Percentiles rank a stretch among this genome's conserved stretches.
phyloP scores from a whole-genome alignment of 2,329 filamentous ascomycete species.

The Tothia fuscella region DNA sequence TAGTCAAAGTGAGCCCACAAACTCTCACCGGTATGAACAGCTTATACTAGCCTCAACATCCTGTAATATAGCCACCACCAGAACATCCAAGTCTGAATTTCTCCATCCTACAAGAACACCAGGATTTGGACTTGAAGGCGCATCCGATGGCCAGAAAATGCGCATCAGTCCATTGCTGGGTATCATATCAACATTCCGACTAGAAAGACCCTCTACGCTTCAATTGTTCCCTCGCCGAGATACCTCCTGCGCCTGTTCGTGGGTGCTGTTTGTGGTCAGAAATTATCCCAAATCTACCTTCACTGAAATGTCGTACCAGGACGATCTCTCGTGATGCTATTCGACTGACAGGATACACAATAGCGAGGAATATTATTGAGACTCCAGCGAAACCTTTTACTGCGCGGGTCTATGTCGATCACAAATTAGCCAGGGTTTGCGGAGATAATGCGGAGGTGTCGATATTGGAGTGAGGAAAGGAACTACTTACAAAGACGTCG shows the following conservation, averaged over 20 bases:
- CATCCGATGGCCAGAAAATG: slow-evolving; percentile 95
- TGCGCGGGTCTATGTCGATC: slow-evolving; percentile 55
- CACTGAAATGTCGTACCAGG: slow-evolving; percentile 41
- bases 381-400: slow-evolving; percentile 75
- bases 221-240: slow-evolving; percentile 92
- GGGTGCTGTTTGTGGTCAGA: slow-evolving; percentile 52
- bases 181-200: slow-evolving; percentile 51
- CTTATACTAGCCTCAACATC: slow-evolving; percentile 65
- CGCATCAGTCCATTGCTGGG: slow-evolving; percentile 78
- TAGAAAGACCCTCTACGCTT: slow-evolving; percentile 90
- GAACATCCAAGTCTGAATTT: slow-evolving; percentile 81
- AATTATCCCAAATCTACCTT: background rate
- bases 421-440: slow-evolving; percentile 1
- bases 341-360: slow-evolving; percentile 74
- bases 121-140: slow-evolving; percentile 57
- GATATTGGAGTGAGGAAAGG: background rate
- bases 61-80: slow-evolving; percentile 80
- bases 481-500: slow-evolving; percentile 72
- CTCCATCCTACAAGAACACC: slow-evolving; percentile 92
- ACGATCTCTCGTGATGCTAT: slow-evolving; percentile 70
- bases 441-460: background rate
- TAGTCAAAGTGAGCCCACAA: slow-evolving; percentile 24
- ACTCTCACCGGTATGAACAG: background rate
- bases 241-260: slow-evolving; percentile 61
- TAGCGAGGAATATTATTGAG: slow-evolving; percentile 70